Percentiles rank a stretch among this genome's conserved stretches.
These are phyloP conservation scores for Ascochyta clinopodiicola DNA, from an alignment of 2,329 filamentous ascomycete genomes.

Conservation along the genomic window DNA sequence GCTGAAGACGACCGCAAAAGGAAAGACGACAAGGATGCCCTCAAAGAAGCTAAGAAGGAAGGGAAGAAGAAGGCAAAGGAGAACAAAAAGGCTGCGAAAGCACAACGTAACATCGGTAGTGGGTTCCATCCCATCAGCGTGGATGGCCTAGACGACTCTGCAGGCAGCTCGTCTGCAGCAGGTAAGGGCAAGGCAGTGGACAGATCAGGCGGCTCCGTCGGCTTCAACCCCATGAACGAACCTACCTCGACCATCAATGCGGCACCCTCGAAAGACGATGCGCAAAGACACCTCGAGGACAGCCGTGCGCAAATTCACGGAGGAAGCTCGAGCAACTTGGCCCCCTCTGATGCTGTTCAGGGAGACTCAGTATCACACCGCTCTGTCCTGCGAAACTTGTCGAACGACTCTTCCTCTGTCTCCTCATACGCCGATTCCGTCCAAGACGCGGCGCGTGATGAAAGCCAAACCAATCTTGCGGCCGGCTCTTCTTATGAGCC, in stretches of 20 bases:
- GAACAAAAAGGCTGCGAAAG: slow-evolving; percentile 71
- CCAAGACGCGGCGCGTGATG: slow-evolving; percentile 37
- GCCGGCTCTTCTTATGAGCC: slow-evolving; percentile 57
- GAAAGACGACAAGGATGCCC: slow-evolving; percentile 79
- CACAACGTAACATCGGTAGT: slow-evolving; percentile 65
- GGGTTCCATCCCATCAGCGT: slow-evolving; percentile 62
- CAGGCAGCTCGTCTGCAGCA: slow-evolving; percentile 38
- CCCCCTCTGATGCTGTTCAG: slow-evolving; percentile 50
- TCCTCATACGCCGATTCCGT: slow-evolving; percentile 78
- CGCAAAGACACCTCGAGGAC: slow-evolving; percentile 56
- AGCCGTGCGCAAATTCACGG: slow-evolving; percentile 53
- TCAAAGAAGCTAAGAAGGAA: slow-evolving; percentile 83
- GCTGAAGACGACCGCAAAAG: slow-evolving; percentile 91
- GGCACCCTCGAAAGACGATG: slow-evolving; percentile 42
- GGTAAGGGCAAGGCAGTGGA: slow-evolving; percentile 59
- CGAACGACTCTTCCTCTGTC: slow-evolving; percentile 82
- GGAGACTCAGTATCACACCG: slow-evolving; percentile 55
- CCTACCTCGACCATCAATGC: slow-evolving; percentile 52
- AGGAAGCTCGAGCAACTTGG: slow-evolving; percentile 47
- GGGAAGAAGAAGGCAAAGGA: slow-evolving; percentile 75
- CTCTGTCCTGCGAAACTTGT: slow-evolving; percentile 81
- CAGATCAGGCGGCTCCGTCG: slow-evolving; percentile 46
- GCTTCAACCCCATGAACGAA: slow-evolving; percentile 52
- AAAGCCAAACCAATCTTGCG: slow-evolving; percentile 40
- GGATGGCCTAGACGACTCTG: slow-evolving; percentile 47